A percentile compares a stretch with the other conserved stretches of the same genome.
phyloP scores from a whole-genome alignment of 768 basidiomycete species.

The Filobasidium floriforme region DNA sequence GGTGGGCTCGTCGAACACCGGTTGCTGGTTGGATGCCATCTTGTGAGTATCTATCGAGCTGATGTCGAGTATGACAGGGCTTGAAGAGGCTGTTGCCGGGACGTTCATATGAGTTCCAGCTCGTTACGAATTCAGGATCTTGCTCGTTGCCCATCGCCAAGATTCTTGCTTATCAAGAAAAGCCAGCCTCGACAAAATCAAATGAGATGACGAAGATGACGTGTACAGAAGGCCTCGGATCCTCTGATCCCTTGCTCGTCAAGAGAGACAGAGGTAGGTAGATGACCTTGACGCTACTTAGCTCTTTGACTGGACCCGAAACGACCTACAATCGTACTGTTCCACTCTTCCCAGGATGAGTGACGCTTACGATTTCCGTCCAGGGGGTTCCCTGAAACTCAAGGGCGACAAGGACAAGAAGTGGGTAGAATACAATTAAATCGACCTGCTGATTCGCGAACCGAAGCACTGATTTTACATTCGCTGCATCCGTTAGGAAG shows the following conservation, averaged over 20 bases:
- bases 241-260: too few species aligned
- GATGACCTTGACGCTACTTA: neutral
- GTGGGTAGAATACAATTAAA: conserved; percentile 26
- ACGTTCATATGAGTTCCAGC: neutral
- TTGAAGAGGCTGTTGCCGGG: too few species aligned
- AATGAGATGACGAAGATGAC: too few species aligned
- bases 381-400: conserved; percentile 43
- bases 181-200: too few species aligned
- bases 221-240: too few species aligned
- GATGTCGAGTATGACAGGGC: neutral
- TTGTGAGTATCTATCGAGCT: neutral
- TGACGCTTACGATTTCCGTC: conserved; percentile 33
- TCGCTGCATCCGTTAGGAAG: conserved; percentile 24
- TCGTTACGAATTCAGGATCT: neutral
- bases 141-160: neutral
- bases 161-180: too few species aligned
- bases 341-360: conserved; percentile 27
- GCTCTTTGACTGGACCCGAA: neutral
- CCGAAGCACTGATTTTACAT: too few species aligned
- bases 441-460: neutral
- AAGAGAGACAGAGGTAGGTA: too few species aligned
- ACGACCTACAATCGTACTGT: neutral
- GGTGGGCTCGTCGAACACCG: conserved; percentile 41
- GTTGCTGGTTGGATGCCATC: conserved; percentile 28
- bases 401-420: conserved; percentile 41